phyloP scores from a whole-genome alignment of 2,329 filamentous ascomycete genomes.

The Talaromyces verruculosus region DNA sequence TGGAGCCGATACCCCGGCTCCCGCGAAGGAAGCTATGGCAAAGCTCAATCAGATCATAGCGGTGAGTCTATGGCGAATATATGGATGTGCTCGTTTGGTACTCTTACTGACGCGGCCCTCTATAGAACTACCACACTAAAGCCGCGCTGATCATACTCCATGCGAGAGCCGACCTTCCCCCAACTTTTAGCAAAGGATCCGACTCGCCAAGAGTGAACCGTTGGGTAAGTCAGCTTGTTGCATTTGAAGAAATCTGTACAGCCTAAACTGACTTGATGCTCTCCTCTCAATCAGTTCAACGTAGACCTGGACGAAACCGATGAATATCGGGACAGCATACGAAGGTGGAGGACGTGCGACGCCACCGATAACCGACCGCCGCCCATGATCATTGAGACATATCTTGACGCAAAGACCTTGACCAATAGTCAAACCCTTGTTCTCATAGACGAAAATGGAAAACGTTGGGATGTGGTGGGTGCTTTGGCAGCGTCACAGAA shows the following conservation, averaged over 20 bases:
- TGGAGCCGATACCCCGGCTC: constrained; percentile 47
- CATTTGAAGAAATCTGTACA: constrained; percentile 77
- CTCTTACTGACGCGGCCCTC: constrained; percentile 27
- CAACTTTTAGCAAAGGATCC: constrained; percentile 56
- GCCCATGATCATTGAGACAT: constrained; percentile 86
- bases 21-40: constrained; percentile 66
- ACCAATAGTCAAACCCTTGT: constrained; percentile 84
- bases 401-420: constrained; percentile 75
- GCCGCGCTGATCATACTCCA: constrained; percentile 80
- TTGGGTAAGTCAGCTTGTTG: constrained; percentile 66
- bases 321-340: constrained; percentile 76
- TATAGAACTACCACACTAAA: constrained; percentile 87
- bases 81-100: constrained; percentile 7
- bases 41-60: constrained; percentile 94
- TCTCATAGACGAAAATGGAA: constrained; percentile 81
- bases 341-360: constrained; percentile 77
- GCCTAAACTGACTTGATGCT: constrained; percentile 52
- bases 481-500: constrained; percentile 67
- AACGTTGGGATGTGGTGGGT: constrained; percentile 88
- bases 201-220: constrained; percentile 70
- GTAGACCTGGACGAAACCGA: constrained; percentile 92
- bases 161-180: constrained; percentile 70
- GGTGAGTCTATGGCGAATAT: constrained; percentile 51
- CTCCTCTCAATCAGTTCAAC: constrained; percentile 68
- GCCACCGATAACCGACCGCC: constrained; percentile 74